phyloP scores from a whole-genome alignment of 148 eudicot genomes.

The Dianthus caryophyllus region DNA sequence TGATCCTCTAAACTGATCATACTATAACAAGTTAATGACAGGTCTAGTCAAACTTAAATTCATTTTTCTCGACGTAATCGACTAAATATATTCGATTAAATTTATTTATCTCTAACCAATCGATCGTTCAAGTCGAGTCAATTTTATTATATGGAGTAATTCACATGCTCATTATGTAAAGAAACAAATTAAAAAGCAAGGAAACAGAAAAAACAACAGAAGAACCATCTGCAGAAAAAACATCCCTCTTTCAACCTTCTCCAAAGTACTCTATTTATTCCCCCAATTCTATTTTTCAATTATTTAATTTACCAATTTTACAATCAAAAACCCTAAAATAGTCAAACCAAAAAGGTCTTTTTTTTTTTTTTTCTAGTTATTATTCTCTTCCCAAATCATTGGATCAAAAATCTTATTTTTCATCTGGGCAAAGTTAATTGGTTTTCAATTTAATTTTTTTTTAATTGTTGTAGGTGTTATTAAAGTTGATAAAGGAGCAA shows the following conservation, averaged over 20 bases:
- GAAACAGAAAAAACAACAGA: constrained; percentile 12
- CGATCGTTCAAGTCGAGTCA: too few species aligned
- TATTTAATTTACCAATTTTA: constrained; percentile 1
- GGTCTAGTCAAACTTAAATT: too few species aligned
- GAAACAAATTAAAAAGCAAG: neutral
- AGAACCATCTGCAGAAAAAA: constrained; percentile 7
- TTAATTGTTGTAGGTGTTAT: neutral
- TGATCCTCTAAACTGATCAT: too few species aligned
- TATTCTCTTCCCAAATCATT: constrained; percentile 8
- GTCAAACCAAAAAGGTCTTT: neutral
- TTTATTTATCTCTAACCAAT: too few species aligned
- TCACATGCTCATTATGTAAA: too few species aligned
- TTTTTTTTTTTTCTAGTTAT: too few species aligned
- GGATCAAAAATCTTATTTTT: neutral
- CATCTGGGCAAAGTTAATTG: neutral
- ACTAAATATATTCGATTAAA: too few species aligned
- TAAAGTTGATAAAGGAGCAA: neutral
- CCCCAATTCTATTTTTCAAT: neutral
- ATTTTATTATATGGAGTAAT: too few species aligned
- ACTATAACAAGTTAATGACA: too few species aligned
- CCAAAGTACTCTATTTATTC: constrained; percentile 3
- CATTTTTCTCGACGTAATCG: too few species aligned
- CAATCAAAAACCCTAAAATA: constrained; percentile 21
- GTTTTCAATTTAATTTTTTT: neutral
- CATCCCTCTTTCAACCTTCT: constrained; percentile 15